Evolutionary conservation across 2,329 filamentous ascomycete genomes (phyloP).

Genomic region (Apiospora marii): DNA sequence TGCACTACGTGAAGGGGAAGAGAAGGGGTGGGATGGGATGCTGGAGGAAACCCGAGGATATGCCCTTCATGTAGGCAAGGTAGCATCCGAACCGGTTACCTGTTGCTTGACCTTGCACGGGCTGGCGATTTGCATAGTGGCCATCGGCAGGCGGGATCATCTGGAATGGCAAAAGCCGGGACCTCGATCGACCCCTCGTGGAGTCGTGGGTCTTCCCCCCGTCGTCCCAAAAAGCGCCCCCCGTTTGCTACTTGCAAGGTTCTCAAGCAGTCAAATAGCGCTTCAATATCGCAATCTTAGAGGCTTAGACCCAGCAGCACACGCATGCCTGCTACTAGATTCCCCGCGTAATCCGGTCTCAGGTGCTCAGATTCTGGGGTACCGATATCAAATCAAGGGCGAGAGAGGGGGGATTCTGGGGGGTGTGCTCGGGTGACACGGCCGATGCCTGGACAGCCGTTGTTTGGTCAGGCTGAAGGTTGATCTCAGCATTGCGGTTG

Average conservation of each 20-base stretch:
- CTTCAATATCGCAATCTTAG: background rate
- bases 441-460: background rate
- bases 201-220: constrained; percentile 8
- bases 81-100: background rate
- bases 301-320: too few species aligned
- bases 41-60: background rate
- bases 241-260: background rate
- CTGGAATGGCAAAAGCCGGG: background rate
- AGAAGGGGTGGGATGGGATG: background rate
- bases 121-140: background rate
- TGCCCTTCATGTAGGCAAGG: background rate
- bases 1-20: background rate
- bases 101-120: background rate
- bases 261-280: background rate
- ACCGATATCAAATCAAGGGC: background rate
- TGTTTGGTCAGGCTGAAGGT: background rate
- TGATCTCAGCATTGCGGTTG: background rate
- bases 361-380: background rate
- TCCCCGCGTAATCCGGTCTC: too few species aligned
- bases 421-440: constrained; percentile 2
- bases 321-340: too few species aligned
- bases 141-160: background rate
- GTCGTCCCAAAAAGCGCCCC: background rate
- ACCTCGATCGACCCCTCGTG: constrained; percentile 18
- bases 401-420: background rate